phyloP scores from a whole-genome alignment of 768 basidiomycete genomes.

The Punctularia strigosozonata region DNA sequence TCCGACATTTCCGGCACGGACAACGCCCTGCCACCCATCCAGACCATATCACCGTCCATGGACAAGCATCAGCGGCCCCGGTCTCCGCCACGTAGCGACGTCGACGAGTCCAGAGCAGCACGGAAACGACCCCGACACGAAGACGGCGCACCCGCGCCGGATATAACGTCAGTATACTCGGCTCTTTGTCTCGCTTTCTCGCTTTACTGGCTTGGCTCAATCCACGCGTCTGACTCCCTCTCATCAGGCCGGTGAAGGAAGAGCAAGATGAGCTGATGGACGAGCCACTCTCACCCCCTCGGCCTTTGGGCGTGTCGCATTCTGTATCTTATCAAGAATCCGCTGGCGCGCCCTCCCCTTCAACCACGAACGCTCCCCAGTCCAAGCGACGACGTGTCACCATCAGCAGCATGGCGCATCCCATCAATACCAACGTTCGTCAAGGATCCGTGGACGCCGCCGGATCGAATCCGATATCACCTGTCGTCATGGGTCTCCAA shows the following conservation, averaged over 20 bases:
- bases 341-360: slow-evolving; percentile 25
- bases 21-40: slow-evolving; percentile 58
- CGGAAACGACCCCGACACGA: not conserved
- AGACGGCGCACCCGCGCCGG: slow-evolving; percentile 8
- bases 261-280: slow-evolving; percentile 43
- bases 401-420: slow-evolving; percentile 46
- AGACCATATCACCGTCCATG: slow-evolving; percentile 24
- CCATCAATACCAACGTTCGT: slow-evolving; percentile 44
- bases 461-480: slow-evolving; percentile 47
- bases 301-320: slow-evolving; percentile 7
- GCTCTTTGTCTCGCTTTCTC: slow-evolving; percentile 14
- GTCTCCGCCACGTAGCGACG: slow-evolving; percentile 22
- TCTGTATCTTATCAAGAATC: slow-evolving; percentile 1
- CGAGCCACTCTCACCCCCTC: slow-evolving; percentile 26
- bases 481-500: slow-evolving; percentile 52
- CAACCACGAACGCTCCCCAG: slow-evolving; percentile 26
- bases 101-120: slow-evolving; percentile 9
- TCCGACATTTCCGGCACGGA: slow-evolving; percentile 33
- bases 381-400: slow-evolving; percentile 64
- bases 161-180: slow-evolving; percentile 27
- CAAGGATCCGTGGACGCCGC: slow-evolving; percentile 17
- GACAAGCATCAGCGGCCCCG: slow-evolving; percentile 15
- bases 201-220: slow-evolving; percentile 6
- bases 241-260: slow-evolving; percentile 41
- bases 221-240: slow-evolving; percentile 7